Evolutionary conservation across 352 stramenopile genomes (phyloP), one percentile per base, ranked within the genome.

Genomic region (Phytophthora pisi): DNA sequence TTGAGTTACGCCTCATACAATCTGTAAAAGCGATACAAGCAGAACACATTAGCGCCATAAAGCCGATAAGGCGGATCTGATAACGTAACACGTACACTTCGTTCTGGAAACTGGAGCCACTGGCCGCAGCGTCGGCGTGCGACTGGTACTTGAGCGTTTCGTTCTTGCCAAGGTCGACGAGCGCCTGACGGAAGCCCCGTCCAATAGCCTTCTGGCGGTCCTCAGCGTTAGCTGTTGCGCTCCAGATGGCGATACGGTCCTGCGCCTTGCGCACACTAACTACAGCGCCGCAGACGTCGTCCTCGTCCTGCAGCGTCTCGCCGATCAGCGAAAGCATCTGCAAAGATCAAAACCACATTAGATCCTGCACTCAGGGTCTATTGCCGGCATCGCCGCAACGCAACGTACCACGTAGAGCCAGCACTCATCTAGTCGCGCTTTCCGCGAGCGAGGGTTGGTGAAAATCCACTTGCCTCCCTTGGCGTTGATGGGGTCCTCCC

Each of bases 381-480:
- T 49, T 18, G 18, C 7, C 4, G 26, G 10, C n/a, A 51, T 4
- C 45, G 0, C 15, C 64, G 38, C 10, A 45, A 54, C 84, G 51
- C 10, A 45, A 54, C 84, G 51, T 77, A 98, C 90, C 66, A 97
- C 96, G 68, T 97, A 96, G 43, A 99, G 86, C 96, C 95, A 99
- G 80, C 90, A 98, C 75, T 99, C 93, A 74, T 99, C 93, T 69
- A 97, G 82, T 73, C 90, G 81, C n/a, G 91, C 84, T 65, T 92
- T 93, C 64, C 97, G 92, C 53, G 93, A 93, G 69, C 97, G 98
- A 45, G 92, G 82, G 51, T 99, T 97, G 15, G 96, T 98, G 42
- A 99, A 91, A 61, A 99, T 97, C 84, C 97, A 99, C 80, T 99
- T 99, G 65, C 97, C 97, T 34, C 97, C 97, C 75, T 89, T 98